Base-by-base conservation (phyloP, 2,329 filamentous ascomycete genomes). In the Xylaria sp. region DNA sequence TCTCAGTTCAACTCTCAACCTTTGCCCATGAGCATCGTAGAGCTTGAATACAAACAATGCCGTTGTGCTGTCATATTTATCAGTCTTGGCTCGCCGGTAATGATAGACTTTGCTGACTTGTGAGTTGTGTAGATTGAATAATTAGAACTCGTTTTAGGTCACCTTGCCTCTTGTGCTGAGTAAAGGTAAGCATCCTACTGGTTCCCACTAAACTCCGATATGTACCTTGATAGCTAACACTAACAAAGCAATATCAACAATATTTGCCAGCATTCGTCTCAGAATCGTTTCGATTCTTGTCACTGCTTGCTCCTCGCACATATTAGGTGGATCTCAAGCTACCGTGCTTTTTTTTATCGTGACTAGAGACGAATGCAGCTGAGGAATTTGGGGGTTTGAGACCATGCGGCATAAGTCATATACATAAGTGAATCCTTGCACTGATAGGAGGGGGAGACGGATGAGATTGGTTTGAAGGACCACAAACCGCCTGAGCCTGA, bases 1-100 rank as follows among this genome's bases (percentile, higher is more conserved):
- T 72, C 70, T 70, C 70, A 69, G 53, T 68, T 60, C 67, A 63
- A 50, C 59, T 4, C 32, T 13, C 28, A 28, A 18, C 2, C 20
- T 41, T 18, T n/a, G 2, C n/a, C n/a, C 52, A 34, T n/a, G 28
- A 53, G 30, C 12, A 12, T 32, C 13, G 25, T 32, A 8, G 41
- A 43, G 41, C 41, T 20, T 7, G 9, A 12, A 48, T 48, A 48
- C 23, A 23, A 15, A 23, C 28, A 15, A 25, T 23, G 15, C 7
- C 41, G 3, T 43, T 1, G 7, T 43, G 7, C 18, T 43, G 3
- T 43, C 18, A 20, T 20, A 13, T 20, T 18, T 18, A 28, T 20
- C 45, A 48, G 6, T 15, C 15, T 15, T 25, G 45, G 20, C 13
- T 7, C 6, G n/a, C 5, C 10, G 13, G 43, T 4, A 13, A 46